Evolutionary conservation across 768 basidiomycete species (phyloP).

Genomic region (Mycena alexandri): DNA sequence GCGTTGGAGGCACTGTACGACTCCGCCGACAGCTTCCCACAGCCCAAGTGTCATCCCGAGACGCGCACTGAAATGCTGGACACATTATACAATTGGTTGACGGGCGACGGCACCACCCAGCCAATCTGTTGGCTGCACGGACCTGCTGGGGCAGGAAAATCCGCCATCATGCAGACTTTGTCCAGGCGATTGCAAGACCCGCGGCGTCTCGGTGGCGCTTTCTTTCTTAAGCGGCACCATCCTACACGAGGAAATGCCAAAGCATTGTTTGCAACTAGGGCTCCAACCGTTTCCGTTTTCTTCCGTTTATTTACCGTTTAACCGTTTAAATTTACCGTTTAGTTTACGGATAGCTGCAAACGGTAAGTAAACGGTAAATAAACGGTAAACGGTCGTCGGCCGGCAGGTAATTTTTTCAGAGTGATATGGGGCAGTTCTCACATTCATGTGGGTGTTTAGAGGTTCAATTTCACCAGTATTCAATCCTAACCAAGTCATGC

Average conservation of each 20-base stretch:
- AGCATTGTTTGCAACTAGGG: no score
- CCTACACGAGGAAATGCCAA: constrained; percentile 8
- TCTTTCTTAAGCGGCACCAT: constrained; percentile 2
- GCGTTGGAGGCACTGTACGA: neutral
- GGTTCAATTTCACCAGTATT: no score
- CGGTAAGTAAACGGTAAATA: no score
- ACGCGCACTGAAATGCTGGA: constrained; percentile 2
- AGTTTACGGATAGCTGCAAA: no score
- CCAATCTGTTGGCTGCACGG: neutral
- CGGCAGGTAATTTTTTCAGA: no score
- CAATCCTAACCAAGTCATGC: no score
- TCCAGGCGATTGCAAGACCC: neutral
- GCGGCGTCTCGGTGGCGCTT: constrained; percentile 1
- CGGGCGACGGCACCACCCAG: neutral
- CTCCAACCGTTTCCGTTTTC: no score
- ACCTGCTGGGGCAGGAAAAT: constrained; percentile 12
- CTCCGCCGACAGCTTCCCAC: constrained; percentile 2
- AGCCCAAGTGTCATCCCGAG: constrained; percentile 9
- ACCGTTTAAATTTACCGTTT: no score
- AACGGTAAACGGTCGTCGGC: no score
- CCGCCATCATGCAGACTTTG: neutral
- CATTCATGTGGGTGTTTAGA: no score
- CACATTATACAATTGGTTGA: neutral
- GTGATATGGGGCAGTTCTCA: no score
- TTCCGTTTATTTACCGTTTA: no score